Evolutionary conservation across 1,284 basidiomycete species (phyloP).

Genomic region (Fistulinella cinereoalba): DNA sequence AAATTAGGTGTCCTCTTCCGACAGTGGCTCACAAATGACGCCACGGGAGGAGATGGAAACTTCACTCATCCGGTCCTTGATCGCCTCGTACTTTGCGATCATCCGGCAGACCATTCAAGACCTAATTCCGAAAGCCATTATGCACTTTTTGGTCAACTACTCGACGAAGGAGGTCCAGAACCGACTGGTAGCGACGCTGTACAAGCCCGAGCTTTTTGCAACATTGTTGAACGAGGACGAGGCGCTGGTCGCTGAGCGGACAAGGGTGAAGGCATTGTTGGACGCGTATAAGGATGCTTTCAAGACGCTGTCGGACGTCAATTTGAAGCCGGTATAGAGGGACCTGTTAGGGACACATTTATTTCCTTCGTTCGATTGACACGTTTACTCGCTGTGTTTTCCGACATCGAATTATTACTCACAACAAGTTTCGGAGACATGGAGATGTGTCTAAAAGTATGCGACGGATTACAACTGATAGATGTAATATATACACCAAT

Average conservation of each 20-base stretch:
- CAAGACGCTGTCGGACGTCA: constrained; percentile 78
- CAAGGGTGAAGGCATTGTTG: constrained; percentile 90
- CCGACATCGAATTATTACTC: neutral
- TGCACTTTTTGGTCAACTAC: constrained; percentile 95
- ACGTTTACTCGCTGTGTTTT: neutral
- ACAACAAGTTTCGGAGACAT: neutral
- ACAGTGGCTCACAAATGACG: constrained; percentile 56
- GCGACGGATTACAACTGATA: too few relatives aligned
- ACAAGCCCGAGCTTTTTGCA: constrained; percentile 91
- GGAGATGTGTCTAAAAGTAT: too few relatives aligned
- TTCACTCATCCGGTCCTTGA: constrained; percentile 89
- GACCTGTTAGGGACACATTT: too few relatives aligned
- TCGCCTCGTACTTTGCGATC: constrained; percentile 95
- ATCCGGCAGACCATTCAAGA: constrained; percentile 97
- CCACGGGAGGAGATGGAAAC: constrained; percentile 96
- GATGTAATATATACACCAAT: too few relatives aligned
- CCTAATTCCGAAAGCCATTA: constrained; percentile 94
- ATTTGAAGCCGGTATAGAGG: constrained; percentile 58
- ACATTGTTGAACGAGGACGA: constrained; percentile 96
- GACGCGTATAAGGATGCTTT: constrained; percentile 99
- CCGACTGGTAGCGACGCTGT: constrained; percentile 86
- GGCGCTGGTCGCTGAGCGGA: constrained; percentile 87
- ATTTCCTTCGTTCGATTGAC: too few relatives aligned
- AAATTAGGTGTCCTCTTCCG: constrained; percentile 36
- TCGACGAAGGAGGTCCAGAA: constrained; percentile 97